Evolutionary conservation across 2,329 filamentous ascomycete genomes (phyloP), one percentile per base, ranked within the genome.

Genomic region (Phialophora tarda): DNA sequence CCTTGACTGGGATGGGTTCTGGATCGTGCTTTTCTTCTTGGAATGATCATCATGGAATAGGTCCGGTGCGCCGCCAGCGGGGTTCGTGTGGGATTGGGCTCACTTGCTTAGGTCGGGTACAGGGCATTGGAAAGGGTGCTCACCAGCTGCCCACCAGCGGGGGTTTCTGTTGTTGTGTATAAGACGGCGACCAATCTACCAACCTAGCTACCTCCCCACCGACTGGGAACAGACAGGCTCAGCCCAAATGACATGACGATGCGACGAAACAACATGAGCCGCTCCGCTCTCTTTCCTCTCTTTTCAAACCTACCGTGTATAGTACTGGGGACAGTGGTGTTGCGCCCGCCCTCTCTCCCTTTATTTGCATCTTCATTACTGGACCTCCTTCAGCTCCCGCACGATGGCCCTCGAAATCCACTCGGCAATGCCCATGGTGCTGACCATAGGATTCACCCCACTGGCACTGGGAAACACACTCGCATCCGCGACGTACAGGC

Each of bases 371-470:
- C 8, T 26, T 34, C 32, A 11, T 34, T 34, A 8, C 23, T 23
- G 14, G 8, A 48, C 44, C 23, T n/a, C 17, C 23, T 58, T 38
- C 32, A 66, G 6, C 34, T 69, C 67, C 28, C 38, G 30, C 6
- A 65, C 69, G 51, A 83, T 71, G 14, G 78, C 78, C 44, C 74
- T 75, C 68, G 79, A 81, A 8, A 80, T 78, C 75, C 78, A 81
- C 68, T 84, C 81, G 5, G 80, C 77, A 59, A 84, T 82, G 4
- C 78, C 82, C 82, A 84, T 82, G 62, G 79, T 82, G 58, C 81
- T 83, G 54, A 84, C 73, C 82, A 84, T 84, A 2, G 82, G 82
- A 59, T 84, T 84, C 28, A 83, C 82, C 11, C 82, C 82, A 64
- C 80, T 82, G 21, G 82, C 81, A 66, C 81, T 82, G 3, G 82